Percentiles rank a stretch among this genome's conserved stretches.
phyloP scores from a whole-genome alignment of 164 flowering plant species.

The Annona cherimola region DNA sequence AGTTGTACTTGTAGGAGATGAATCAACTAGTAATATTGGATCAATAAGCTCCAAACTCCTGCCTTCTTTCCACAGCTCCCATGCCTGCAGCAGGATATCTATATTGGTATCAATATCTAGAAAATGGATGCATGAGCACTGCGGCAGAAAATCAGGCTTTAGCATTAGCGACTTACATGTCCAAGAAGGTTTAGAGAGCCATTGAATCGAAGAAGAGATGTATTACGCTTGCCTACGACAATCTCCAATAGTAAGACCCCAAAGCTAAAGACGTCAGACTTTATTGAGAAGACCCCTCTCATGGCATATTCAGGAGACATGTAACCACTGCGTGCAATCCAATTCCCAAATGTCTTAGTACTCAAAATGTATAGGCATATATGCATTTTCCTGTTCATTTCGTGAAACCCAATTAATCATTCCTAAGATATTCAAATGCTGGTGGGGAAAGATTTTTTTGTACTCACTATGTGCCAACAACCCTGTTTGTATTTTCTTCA shows the following conservation, averaged over 20 bases:
- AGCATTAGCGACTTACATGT: neutral
- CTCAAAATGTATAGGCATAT: too few relatives aligned
- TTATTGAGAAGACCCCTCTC: conserved; percentile 6
- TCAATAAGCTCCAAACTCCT: conserved; percentile 5
- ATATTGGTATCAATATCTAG: neutral
- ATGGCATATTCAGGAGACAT: conserved; percentile 12
- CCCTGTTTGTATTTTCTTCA: conserved; percentile 21
- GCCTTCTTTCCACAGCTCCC: conserved; percentile 15
- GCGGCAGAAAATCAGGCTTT: neutral
- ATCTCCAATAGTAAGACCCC: conserved; percentile 12
- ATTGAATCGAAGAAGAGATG: conserved; percentile 21
- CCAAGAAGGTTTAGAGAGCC: neutral
- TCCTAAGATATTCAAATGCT: neutral
- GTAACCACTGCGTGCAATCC: conserved; percentile 9
- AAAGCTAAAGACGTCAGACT: conserved; percentile 11
- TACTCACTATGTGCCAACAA: conserved; percentile 31
- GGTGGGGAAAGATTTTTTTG: neutral
- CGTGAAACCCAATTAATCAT: too few relatives aligned
- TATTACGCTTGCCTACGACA: conserved; percentile 14
- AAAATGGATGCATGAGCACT: neutral
- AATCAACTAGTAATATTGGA: neutral
- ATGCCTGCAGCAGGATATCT: conserved; percentile 4
- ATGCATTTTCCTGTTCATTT: neutral
- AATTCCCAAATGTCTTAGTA: neutral
- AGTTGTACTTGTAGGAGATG: neutral